Percentiles rank a stretch among this genome's conserved stretches.
Evolutionary conservation across 192 early-diverging fungal species (phyloP).

Genomic region (Podila horticola): DNA sequence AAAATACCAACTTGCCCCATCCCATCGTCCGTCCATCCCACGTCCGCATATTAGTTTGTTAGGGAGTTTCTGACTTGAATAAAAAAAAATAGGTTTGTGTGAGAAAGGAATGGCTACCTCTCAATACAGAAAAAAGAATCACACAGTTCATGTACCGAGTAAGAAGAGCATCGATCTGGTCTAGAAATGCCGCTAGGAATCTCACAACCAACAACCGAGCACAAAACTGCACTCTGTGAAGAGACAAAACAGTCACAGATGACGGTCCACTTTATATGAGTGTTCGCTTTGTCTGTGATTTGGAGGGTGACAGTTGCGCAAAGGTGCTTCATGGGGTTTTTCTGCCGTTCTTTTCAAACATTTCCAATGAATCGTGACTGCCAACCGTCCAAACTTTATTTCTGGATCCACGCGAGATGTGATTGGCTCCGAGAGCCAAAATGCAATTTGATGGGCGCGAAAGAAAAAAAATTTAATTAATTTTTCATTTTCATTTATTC

Average conservation of each 20-base stretch:
- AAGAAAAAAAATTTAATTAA: too few relatives aligned
- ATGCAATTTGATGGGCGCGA: too few relatives aligned
- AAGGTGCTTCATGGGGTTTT: too few relatives aligned
- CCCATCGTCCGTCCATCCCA: neutral
- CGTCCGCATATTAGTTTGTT: neutral
- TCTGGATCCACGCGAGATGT: too few relatives aligned
- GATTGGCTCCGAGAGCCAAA: too few relatives aligned
- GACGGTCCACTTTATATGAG: neutral
- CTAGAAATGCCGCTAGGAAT: conserved; percentile 53
- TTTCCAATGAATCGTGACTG: too few relatives aligned
- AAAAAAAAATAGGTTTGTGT: conserved; percentile 16
- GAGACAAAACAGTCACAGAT: too few relatives aligned
- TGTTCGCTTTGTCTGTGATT: neutral
- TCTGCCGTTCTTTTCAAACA: too few relatives aligned
- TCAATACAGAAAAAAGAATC: conserved; percentile 45
- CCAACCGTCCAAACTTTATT: too few relatives aligned
- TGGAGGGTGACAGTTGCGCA: too few relatives aligned
- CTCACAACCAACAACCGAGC: conserved; percentile 50
- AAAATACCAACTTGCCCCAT: neutral
- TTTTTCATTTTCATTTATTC: neutral
- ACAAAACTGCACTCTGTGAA: conserved; percentile 19
- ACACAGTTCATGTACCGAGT: conserved; percentile 42
- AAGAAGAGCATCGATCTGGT: conserved; percentile 51
- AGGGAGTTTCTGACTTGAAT: neutral
- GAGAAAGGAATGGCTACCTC: conserved; percentile 51